These are phyloP conservation scores for Sugiyamaella grinbergsii DNA, from an alignment of 1,139 yeast species.

Conservation along the genomic window DNA sequence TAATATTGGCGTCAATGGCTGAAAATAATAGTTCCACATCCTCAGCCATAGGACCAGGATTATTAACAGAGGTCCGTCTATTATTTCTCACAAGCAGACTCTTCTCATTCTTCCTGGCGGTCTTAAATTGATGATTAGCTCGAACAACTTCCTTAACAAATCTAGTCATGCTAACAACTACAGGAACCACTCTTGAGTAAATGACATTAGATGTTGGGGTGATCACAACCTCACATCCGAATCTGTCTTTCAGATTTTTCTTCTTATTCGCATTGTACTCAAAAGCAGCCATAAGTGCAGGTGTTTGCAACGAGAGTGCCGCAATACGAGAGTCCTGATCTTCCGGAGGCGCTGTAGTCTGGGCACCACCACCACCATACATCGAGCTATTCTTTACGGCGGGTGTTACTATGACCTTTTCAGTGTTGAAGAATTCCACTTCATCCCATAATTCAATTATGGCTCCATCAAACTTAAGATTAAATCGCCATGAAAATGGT, in stretches of 20 bases:
- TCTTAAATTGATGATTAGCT: constrained; percentile 20
- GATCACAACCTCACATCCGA: constrained; percentile 59
- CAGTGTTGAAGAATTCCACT: constrained; percentile 26
- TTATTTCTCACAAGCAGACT: constrained; percentile 2
- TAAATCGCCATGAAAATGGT: constrained; percentile 34
- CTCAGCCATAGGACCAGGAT: constrained; percentile 2
- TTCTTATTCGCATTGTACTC: constrained; percentile 45
- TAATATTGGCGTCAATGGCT: constrained; percentile 64
- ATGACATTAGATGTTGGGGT: constrained; percentile 75
- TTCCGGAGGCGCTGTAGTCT: background rate
- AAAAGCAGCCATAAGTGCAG: constrained; percentile 65
- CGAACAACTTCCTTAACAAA: constrained; percentile 21
- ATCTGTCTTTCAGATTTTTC: constrained; percentile 46
- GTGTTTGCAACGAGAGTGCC: constrained; percentile 69
- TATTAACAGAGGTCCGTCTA: background rate
- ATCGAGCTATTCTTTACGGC: constrained; percentile 6
- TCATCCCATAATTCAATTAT: constrained; percentile 36
- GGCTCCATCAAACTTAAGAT: constrained; percentile 36
- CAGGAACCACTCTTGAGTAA: constrained; percentile 77
- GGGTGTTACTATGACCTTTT: constrained; percentile 1
- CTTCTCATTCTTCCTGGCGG: constrained; percentile 8
- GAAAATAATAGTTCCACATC: constrained; percentile 33
- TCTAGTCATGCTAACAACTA: constrained; percentile 55
- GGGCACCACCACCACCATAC: constrained; percentile 11
- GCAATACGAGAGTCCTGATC: constrained; percentile 39